Percentiles rank a stretch among this genome's conserved stretches.
Conservation (phyloP, 345 rosid genomes). For the Linum tenue region DNA sequence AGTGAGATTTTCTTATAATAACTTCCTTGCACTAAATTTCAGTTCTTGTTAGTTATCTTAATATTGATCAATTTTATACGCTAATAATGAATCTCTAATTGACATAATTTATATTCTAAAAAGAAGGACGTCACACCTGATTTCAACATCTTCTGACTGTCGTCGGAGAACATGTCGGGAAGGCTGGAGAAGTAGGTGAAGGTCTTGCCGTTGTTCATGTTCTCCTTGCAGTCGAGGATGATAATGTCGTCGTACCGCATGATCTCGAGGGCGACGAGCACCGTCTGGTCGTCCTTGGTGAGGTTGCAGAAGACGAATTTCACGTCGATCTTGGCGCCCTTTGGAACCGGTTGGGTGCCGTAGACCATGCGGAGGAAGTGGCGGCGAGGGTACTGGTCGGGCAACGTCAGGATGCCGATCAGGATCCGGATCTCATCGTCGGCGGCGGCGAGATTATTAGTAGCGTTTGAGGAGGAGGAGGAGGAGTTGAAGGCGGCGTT, state of each 20-base stretch:
- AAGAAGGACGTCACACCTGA: no score
- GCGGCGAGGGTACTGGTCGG: conserved; percentile 68
- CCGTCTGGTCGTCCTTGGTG: conserved; percentile 76
- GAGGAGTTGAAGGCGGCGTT: no score
- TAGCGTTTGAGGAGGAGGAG: conserved; percentile 4
- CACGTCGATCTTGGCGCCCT: conserved; percentile 48
- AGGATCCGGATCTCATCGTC: conserved; percentile 51
- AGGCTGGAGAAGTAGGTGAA: conserved; percentile 74
- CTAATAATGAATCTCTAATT: no score
- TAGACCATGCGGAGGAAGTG: conserved; percentile 62
- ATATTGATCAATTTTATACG: no score
- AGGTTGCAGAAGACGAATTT: conserved; percentile 88
- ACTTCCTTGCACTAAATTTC: no score
- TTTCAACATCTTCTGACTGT: background rate
- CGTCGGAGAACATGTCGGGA: conserved; percentile 41
- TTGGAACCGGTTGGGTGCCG: conserved; percentile 36
- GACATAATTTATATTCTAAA: no score
- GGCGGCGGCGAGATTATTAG: conserved; percentile 11
- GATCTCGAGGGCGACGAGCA: conserved; percentile 77
- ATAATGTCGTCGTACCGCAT: conserved; percentile 82
- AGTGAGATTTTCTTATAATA: no score
- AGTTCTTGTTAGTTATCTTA: no score
- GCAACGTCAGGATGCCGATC: conserved; percentile 65
- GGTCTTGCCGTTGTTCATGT: conserved; percentile 86
- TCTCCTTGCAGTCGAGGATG: conserved; percentile 66